A percentile compares a stretch with the other conserved stretches of the same genome.
These are phyloP conservation scores for Cupressus sempervirens DNA, from an alignment of 75 land plant genomes.

Conservation along the genomic window DNA sequence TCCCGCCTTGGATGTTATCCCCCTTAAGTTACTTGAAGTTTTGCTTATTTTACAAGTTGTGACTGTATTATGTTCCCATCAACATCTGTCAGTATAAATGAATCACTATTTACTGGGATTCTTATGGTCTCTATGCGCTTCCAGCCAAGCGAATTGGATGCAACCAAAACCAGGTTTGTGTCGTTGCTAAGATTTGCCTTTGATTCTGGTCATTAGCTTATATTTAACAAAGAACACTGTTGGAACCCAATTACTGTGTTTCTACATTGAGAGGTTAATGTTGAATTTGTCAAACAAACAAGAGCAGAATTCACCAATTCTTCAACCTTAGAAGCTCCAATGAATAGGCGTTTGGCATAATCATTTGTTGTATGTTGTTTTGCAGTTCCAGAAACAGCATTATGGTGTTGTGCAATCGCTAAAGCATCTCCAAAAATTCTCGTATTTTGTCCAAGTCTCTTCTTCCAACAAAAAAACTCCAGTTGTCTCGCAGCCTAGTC, in stretches of 20 bases:
- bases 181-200: constrained; percentile 35
- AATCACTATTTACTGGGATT: constrained; percentile 71
- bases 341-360: constrained; percentile 60
- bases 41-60: too few species aligned
- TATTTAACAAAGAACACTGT: constrained; percentile 67
- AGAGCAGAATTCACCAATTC: constrained; percentile 46
- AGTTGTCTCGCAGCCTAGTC: constrained; percentile 65
- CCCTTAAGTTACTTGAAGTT: too few species aligned
- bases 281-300: constrained; percentile 30
- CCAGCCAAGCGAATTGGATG: constrained; percentile 70
- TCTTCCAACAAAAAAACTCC: constrained; percentile 49
- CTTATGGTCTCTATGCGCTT: constrained; percentile 46
- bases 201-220: constrained; percentile 70
- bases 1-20: too few species aligned
- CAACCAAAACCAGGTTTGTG: constrained; percentile 51
- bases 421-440: constrained; percentile 56
- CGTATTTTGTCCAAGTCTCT: constrained; percentile 34
- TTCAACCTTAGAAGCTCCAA: constrained; percentile 68
- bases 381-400: constrained; percentile 73
- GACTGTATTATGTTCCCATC: too few species aligned
- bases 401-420: constrained; percentile 75
- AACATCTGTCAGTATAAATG: too few species aligned
- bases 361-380: constrained; percentile 73
- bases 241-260: constrained; percentile 16
- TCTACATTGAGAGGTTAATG: constrained; percentile 16